phyloP scores from a whole-genome alignment of 208 protist genomes.

The Balamuthia mandrillaris region DNA sequence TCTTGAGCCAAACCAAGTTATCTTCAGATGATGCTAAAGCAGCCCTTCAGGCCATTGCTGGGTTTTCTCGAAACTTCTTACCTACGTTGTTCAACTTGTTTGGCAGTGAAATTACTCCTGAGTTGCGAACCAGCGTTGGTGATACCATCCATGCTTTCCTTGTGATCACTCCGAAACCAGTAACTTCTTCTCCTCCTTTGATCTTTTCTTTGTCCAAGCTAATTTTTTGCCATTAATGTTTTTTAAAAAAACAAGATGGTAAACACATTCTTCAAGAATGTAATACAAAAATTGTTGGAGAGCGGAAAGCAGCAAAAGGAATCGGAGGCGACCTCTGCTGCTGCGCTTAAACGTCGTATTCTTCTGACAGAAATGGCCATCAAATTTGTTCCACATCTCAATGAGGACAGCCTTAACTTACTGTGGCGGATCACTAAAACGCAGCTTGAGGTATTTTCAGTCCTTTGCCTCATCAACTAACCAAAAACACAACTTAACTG shows the following conservation, averaged over 20 bases:
- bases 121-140: not conserved
- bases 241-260: not conserved
- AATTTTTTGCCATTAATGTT: not conserved
- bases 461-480: too few relatives aligned
- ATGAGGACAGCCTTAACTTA: too few relatives aligned
- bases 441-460: too few relatives aligned
- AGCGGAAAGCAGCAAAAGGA: too few relatives aligned
- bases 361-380: too few relatives aligned
- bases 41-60: not conserved
- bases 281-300: not conserved
- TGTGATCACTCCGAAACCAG: not conserved
- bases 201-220: not conserved
- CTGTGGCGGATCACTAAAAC: too few relatives aligned
- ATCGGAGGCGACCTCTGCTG: not conserved
- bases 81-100: slow-evolving; percentile 7
- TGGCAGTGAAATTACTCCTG: not conserved
- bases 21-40: not conserved
- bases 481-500: too few relatives aligned
- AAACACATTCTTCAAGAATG: slow-evolving; percentile 29
- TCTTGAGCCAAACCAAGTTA: too few relatives aligned
- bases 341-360: too few relatives aligned
- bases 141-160: not conserved
- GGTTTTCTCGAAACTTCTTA: not conserved
- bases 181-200: not conserved
- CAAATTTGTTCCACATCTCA: too few relatives aligned